Base-by-base conservation (phyloP, 345 rosid genomes). In the Isatis tinctoria region DNA sequence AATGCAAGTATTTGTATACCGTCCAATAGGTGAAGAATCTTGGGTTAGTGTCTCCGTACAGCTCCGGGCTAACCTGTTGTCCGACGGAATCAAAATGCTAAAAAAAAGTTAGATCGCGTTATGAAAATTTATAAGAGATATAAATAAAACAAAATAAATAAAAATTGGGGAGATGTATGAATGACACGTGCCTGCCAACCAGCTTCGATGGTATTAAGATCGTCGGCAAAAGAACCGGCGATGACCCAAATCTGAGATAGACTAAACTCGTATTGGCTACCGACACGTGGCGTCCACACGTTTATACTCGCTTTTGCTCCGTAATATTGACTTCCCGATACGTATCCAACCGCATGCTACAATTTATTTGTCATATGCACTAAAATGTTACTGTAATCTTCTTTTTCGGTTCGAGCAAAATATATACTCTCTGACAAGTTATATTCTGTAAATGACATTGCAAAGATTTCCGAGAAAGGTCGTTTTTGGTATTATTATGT, bases 21-120 rank as follows among this genome's bases (percentile, higher is more conserved):
- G 99, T 96, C 99, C 99, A 96, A 75, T 96, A 96, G 1, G 97
- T 96, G 70, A 96, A 96, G 81, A 96, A 96, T 82, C 99, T 89
- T 33, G 99, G 97, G 61, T 85, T 86, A 74, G 78, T 80, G 87
- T 96, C 98, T 64, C 99, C 99, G 51, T 96, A 96, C 7, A 96
- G 78, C 75, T 96, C 99, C 49, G 99, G 99, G 82, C 98, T 96
- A 11, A 96, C 87, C 98, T 95, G 93, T 80, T 94, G 91, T 82
- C 56, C 59, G 33, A 28, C 39, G 65, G 14, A 69, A 32, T 58
- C 44, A 69, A 28, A 48, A 59, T 69, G 16, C n/a, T 32, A 67
- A 60, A 6, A 67, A 60, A 6, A 48, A 33, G 33, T 54, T 73
- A 43, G 39, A 44, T 10, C 32, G 47, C 24, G 45, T 33, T 35